Conservation (phyloP, 1,284 basidiomycete genomes). For the Boletus sp. region DNA sequence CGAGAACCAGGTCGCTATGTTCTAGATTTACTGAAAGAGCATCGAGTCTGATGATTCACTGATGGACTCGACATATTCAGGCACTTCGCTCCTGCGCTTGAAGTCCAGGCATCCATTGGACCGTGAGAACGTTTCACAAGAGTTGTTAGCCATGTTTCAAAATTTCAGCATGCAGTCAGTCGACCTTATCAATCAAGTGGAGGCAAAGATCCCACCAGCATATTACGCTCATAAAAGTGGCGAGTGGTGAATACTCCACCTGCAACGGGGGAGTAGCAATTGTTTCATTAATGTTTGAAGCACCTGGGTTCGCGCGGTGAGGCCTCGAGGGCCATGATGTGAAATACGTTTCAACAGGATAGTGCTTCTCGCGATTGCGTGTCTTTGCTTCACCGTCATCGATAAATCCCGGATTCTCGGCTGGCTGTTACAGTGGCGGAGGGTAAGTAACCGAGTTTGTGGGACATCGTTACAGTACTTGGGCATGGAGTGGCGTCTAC, state of each 20-base stretch:
- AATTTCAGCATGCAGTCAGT: background rate
- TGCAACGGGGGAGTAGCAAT: background rate
- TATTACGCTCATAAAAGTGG: background rate
- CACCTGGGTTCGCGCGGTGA: background rate
- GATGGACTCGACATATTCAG: no score
- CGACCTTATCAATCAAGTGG: no score
- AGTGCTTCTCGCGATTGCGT: conserved; percentile 8
- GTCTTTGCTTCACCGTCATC: background rate
- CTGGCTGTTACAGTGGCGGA: background rate
- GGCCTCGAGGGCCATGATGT: background rate
- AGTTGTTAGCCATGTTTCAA: background rate
- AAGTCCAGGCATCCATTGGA: no score
- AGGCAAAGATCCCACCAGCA: no score
- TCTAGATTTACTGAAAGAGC: no score
- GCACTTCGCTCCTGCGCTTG: no score
- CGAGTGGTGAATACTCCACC: background rate
- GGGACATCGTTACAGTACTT: no score
- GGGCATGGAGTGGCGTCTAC: no score
- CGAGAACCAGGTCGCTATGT: background rate
- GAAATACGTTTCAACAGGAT: conserved; percentile 1
- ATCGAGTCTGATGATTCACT: no score
- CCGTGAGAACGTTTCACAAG: background rate
- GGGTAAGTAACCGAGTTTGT: no score
- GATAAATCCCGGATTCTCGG: background rate
- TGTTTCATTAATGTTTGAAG: background rate